Evolutionary conservation across 768 basidiomycete species (phyloP).

Genomic region (Tylopilus rubrobrunneus): DNA sequence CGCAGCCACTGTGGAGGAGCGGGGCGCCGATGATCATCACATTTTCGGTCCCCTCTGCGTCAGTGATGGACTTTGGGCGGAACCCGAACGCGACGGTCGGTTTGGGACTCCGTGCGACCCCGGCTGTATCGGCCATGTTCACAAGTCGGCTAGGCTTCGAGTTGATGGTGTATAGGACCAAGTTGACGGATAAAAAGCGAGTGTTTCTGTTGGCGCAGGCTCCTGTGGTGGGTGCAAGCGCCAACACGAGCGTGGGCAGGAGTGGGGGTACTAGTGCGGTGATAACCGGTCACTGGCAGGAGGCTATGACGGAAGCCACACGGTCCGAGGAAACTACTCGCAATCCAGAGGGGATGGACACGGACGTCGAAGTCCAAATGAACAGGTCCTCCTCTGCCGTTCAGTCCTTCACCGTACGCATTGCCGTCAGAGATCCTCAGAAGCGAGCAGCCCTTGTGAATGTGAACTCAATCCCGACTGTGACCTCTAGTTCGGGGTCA

Average conservation of each 20-base stretch:
- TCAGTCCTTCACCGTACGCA: conserved; percentile 12
- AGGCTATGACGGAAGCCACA: neutral
- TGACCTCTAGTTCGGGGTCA: neutral
- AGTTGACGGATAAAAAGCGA: conserved; percentile 5
- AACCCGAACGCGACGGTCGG: conserved; percentile 11
- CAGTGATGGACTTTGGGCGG: conserved; percentile 10
- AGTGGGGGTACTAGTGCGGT: no score
- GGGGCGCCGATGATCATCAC: conserved; percentile 19
- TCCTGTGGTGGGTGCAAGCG: conserved; percentile 9
- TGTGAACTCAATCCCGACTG: conserved; percentile 1
- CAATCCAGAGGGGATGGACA: neutral
- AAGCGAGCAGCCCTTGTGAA: conserved; percentile 13
- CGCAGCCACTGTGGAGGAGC: conserved; percentile 12
- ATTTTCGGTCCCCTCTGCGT: conserved; percentile 12
- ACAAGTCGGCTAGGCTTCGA: conserved; percentile 5
- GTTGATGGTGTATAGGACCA: conserved; percentile 18
- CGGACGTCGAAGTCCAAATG: conserved; percentile 14
- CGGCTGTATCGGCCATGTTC: conserved; percentile 6
- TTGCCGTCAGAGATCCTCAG: conserved; percentile 19
- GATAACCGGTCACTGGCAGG: conserved; percentile 4
- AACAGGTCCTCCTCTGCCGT: neutral
- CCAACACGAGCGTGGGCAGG: neutral
- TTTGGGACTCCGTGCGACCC: conserved; percentile 14
- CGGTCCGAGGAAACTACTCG: neutral
- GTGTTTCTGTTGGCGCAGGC: conserved; percentile 18